Conservation (phyloP, 1,284 basidiomycete genomes). For the Boletus mariae region DNA sequence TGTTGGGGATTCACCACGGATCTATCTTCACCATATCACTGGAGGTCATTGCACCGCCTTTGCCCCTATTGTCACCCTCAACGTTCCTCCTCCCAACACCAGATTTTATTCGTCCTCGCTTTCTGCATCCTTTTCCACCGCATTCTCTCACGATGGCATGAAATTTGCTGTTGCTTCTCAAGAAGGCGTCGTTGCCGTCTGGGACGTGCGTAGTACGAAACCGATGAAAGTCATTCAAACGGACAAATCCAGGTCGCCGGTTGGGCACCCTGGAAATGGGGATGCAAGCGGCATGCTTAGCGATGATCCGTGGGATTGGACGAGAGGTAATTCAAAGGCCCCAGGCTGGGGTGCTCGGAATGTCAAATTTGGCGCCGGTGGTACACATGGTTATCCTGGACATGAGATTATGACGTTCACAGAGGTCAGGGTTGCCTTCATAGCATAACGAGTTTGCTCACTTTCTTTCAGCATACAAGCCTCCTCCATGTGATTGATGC, state of each 20-base stretch:
- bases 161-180: slow-evolving; percentile 87
- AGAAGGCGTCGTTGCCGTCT: slow-evolving; percentile 78
- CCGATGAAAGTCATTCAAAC: slow-evolving; percentile 66
- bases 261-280: slow-evolving; percentile 38
- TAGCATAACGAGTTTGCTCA: slow-evolving; percentile 11
- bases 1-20: slow-evolving; percentile 81
- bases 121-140: slow-evolving; percentile 77
- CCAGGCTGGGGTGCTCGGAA: slow-evolving; percentile 76
- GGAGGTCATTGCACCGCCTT: slow-evolving; percentile 57
- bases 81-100: slow-evolving; percentile 51
- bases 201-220: slow-evolving; percentile 72
- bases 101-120: slow-evolving; percentile 42
- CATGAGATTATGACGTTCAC: slow-evolving; percentile 78
- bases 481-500: slow-evolving; percentile 76
- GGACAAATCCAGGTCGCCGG: slow-evolving; percentile 41
- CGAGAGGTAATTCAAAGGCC: slow-evolving; percentile 48
- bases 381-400: slow-evolving; percentile 36
- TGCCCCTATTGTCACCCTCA: slow-evolving; percentile 51
- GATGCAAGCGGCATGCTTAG: slow-evolving; percentile 52
- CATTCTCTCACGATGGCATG: slow-evolving; percentile 75
- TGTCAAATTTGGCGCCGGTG: slow-evolving; percentile 69
- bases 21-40: slow-evolving; percentile 69
- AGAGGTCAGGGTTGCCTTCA: slow-evolving; percentile 51
- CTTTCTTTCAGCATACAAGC: slow-evolving; percentile 58
- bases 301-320: slow-evolving; percentile 67